phyloP scores from a whole-genome alignment of 2,329 filamentous ascomycete species.

The Claviceps monticola region DNA sequence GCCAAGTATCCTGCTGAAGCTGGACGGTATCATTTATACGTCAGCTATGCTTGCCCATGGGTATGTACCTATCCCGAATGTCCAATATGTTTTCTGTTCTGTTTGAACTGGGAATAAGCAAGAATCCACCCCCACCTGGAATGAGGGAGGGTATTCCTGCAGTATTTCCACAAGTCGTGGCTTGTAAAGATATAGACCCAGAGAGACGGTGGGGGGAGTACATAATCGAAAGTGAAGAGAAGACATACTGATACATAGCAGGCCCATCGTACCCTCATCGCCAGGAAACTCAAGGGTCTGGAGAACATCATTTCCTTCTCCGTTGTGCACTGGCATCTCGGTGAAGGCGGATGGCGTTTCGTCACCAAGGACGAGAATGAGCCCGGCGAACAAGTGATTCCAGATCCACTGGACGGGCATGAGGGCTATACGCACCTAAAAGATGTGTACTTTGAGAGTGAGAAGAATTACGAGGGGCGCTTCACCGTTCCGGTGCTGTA shows the following conservation, averaged over 20 bases:
- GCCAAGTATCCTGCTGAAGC: constrained; percentile 75
- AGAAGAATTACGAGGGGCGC: constrained; percentile 59
- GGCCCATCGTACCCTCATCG: constrained; percentile 77
- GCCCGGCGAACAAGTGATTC: constrained; percentile 48
- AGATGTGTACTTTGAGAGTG: constrained; percentile 64
- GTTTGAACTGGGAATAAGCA: no score
- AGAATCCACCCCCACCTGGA: no score
- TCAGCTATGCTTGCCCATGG: constrained; percentile 92
- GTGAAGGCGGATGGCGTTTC: constrained; percentile 66
- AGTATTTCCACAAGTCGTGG: no score
- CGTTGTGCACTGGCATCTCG: constrained; percentile 87
- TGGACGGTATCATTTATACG: constrained; percentile 85
- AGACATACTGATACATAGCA: constrained; percentile 6
- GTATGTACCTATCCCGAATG: constrained; percentile 21
- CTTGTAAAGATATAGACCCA: no score
- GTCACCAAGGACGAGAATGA: constrained; percentile 45
- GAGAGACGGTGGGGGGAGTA: no score
- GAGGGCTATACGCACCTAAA: constrained; percentile 56
- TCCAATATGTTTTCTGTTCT: no score
- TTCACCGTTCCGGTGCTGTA: constrained; percentile 84
- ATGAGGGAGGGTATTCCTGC: no score
- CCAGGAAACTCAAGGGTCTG: constrained; percentile 79
- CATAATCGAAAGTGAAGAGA: not conserved
- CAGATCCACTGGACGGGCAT: constrained; percentile 56
- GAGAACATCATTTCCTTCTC: constrained; percentile 70